Base-by-base conservation (phyloP, 2,329 filamentous ascomycete species). In the Phaeosphaeria sp. region DNA sequence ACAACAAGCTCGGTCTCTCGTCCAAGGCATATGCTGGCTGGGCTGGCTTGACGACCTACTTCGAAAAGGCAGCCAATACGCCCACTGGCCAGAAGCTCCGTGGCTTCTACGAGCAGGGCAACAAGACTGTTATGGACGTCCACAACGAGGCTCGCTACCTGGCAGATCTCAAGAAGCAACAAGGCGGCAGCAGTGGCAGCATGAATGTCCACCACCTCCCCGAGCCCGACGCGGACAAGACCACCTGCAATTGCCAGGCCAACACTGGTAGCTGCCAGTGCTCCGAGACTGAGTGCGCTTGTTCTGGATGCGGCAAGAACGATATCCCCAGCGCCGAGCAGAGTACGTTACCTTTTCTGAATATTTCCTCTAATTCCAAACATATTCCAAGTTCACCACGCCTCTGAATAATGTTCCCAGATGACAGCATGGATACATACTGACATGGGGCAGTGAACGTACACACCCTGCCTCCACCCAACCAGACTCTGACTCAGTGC, bases 121-220 rank as follows among this genome's bases (percentile, higher is more conserved):
- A 90, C 76, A 92, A 92, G 81, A 93, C 98, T 80, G 93, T 97
- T 30, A 85, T 92, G 70, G 95, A 99, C 75, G 95, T 99, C 47
- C 95, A 99, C 80, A 85, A 84, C 62, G 95, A 99, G 84, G 95
- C 95, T 30, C 86, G 90, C 63, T 89, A 95, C 67, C 84, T 99
- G 54, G 94, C 94, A 50, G 88, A 96, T 65, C 79, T 99, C 66
- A 97, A 97, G 89, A 48, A 58, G 36, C 54, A 63, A 50, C 60
- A 58, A 23, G 52, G 55, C 17, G 52, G 47, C 25, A 47, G 18
- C 30, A 15, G 10, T 21, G 36, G 20, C 7, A 15, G 23, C 46
- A 42, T 47, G 52, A 46, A 46, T 17, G 46, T 54, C 27, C 52
- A 53, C 27, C 51, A 47, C 25, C 51, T 53, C 6, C 51, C 51